These are phyloP conservation scores for Metarhizium sp. DNA, from an alignment of 2,329 filamentous ascomycete species.

Conservation along the genomic window DNA sequence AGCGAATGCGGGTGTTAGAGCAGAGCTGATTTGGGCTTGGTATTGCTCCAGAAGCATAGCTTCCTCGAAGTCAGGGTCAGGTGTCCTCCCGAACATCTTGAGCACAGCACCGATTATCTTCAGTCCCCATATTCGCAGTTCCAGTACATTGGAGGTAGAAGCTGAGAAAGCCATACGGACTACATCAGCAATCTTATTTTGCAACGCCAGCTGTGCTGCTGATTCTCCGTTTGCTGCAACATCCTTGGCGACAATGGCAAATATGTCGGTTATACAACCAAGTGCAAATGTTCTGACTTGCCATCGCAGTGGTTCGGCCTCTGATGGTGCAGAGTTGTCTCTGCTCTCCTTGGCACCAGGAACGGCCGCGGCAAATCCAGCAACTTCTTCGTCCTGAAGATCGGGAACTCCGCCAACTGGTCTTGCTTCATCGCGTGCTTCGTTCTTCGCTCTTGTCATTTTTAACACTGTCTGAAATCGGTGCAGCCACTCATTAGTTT, in stretches of 20 bases:
- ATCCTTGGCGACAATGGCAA: constrained; percentile 69
- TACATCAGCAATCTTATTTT: constrained; percentile 80
- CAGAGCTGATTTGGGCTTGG: constrained; percentile 95
- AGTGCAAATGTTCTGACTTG: constrained; percentile 93
- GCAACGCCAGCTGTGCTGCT: constrained; percentile 65
- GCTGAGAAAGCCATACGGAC: constrained; percentile 96
- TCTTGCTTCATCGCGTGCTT: constrained; percentile 37
- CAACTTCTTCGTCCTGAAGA: constrained; percentile 90
- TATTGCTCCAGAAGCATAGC: constrained; percentile 95
- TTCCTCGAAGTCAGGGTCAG: constrained; percentile 96
- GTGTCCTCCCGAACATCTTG: constrained; percentile 91
- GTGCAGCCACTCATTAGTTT: constrained; percentile 79
- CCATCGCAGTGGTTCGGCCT: constrained; percentile 88
- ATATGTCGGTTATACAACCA: constrained; percentile 75
- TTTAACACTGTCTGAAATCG: constrained; percentile 83
- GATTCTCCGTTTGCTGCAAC: constrained; percentile 71
- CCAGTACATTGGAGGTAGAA: constrained; percentile 85
- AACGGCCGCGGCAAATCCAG: constrained; percentile 77
- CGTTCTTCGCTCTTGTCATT: constrained; percentile 65
- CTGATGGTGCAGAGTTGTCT: constrained; percentile 36
- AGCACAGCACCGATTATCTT: constrained; percentile 90
- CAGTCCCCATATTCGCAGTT: constrained; percentile 81
- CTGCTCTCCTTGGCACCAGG: constrained; percentile 49
- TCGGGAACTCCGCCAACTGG: constrained; percentile 54
- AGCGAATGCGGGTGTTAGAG: constrained; percentile 90